phyloP scores from a whole-genome alignment of 148 eudicot genomes.

The Cornus controversa region DNA sequence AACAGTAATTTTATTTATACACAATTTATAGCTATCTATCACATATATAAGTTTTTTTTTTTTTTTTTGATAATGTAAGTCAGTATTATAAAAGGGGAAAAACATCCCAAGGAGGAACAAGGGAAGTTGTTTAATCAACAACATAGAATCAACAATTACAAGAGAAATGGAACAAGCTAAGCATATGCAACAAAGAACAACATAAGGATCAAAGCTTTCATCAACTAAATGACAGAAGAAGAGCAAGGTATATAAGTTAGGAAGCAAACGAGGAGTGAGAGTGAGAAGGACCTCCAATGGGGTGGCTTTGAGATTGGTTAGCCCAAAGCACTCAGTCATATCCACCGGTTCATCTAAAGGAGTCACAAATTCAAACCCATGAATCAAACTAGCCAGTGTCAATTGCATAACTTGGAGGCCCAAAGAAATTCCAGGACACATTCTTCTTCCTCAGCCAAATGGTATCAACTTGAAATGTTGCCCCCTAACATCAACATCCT shows the following conservation, averaged over 20 bases:
- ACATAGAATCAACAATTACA: no score
- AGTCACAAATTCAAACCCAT: conserved; percentile 28
- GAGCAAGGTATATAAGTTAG: conserved; percentile 11
- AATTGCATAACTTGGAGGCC: conserved; percentile 16
- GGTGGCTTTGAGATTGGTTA: conserved; percentile 24
- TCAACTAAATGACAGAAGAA: no score
- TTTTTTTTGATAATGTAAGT: no score
- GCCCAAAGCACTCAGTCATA: conserved; percentile 32
- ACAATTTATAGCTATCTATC: not conserved
- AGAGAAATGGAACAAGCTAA: no score
- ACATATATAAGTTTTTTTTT: no score
- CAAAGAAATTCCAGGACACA: conserved; percentile 26
- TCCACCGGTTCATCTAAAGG: conserved; percentile 15
- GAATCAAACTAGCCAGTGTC: conserved; percentile 27
- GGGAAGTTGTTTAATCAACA: no score
- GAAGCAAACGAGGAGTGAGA: conserved; percentile 22
- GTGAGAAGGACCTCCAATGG: conserved; percentile 35
- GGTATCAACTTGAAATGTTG: conserved; percentile 32
- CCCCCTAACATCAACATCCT: conserved; percentile 28
- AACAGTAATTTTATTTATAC: no score
- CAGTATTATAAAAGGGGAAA: no score
- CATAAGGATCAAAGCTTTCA: no score
- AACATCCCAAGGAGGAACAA: no score
- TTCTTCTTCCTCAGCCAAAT: conserved; percentile 39
- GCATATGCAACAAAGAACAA: no score